A percentile compares a stretch with the other conserved stretches of the same genome.
Evolutionary conservation across 1,284 basidiomycete genomes (phyloP).

Genomic region (Pyrrhoderma lamaoense): DNA sequence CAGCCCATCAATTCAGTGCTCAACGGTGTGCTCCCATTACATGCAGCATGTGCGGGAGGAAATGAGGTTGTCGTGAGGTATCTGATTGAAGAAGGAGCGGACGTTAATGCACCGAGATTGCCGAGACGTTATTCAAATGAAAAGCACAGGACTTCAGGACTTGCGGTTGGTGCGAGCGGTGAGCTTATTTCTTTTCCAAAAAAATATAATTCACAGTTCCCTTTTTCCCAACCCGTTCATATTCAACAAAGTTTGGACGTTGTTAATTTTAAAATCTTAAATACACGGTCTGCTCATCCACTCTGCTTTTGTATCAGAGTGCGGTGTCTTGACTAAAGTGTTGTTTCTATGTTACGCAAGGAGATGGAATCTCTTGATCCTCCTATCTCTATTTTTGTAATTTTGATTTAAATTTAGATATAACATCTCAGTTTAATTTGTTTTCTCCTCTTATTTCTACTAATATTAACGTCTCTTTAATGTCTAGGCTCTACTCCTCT

Average conservation of each 20-base stretch:
- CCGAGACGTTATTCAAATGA: constrained; percentile 17
- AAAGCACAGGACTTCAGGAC: constrained; percentile 14
- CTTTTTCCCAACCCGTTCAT: no score
- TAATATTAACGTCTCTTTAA: not conserved
- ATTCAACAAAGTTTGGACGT: no score
- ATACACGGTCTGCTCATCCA: not conserved
- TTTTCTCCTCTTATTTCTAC: not conserved
- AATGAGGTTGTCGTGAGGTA: constrained; percentile 78
- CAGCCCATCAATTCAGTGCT: constrained; percentile 91
- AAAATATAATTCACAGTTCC: no score
- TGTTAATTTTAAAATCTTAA: no score
- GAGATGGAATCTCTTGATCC: no score
- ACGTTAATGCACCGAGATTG: constrained; percentile 74
- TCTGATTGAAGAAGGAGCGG: constrained; percentile 84
- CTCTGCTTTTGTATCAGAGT: no score
- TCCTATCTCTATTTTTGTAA: no score
- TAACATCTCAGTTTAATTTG: constrained; percentile 10
- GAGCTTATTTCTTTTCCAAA: no score
- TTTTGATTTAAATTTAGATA: no score
- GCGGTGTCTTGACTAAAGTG: constrained; percentile 5
- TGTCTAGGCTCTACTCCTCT: constrained; percentile 39
- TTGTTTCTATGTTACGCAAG: no score
- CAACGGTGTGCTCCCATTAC: constrained; percentile 86
- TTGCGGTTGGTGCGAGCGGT: constrained; percentile 18
- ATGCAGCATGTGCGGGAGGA: constrained; percentile 85